A percentile compares a stretch with the other conserved stretches of the same genome.
Evolutionary conservation across 768 basidiomycete species (phyloP).

Genomic region (Cubamyces sp.): DNA sequence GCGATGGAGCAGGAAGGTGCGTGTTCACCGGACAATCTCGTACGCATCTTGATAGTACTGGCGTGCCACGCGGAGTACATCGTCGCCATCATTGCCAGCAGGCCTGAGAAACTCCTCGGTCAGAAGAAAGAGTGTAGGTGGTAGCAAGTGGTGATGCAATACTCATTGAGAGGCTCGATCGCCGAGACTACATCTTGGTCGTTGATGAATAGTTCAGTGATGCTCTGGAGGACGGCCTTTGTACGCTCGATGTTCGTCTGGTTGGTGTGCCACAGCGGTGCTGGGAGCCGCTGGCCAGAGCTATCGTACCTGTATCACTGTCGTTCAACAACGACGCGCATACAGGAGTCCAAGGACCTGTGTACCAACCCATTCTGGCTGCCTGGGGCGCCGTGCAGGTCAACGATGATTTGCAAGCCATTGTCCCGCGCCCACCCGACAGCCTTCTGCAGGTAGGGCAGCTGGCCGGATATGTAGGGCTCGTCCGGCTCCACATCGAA

Average conservation of each 20-base stretch:
- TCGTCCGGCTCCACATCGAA: conserved; percentile 81
- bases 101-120: conserved; percentile 49
- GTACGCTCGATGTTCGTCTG: conserved; percentile 70
- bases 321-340: neutral
- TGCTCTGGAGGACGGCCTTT: conserved; percentile 60
- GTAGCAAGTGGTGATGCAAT: no score
- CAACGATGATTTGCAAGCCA: conserved; percentile 81
- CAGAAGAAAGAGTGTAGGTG: neutral
- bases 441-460: conserved; percentile 70
- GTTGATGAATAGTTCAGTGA: conserved; percentile 62
- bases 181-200: conserved; percentile 58
- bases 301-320: conserved; percentile 67
- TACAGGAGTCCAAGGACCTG: neutral
- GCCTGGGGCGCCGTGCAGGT: conserved; percentile 73
- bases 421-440: conserved; percentile 70
- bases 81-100: conserved; percentile 62
- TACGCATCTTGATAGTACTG: conserved; percentile 80
- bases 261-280: conserved; percentile 72
- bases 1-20: neutral
- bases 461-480: conserved; percentile 78
- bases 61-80: conserved; percentile 50
- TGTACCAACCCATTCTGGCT: conserved; percentile 76
- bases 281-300: conserved; percentile 67
- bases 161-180: conserved; percentile 86
- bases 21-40: conserved; percentile 64